Percentiles rank a stretch among this genome's conserved stretches.
These are phyloP conservation scores for Hemileccinum rubropunctum DNA, from an alignment of 768 basidiomycete species.

Conservation along the genomic window DNA sequence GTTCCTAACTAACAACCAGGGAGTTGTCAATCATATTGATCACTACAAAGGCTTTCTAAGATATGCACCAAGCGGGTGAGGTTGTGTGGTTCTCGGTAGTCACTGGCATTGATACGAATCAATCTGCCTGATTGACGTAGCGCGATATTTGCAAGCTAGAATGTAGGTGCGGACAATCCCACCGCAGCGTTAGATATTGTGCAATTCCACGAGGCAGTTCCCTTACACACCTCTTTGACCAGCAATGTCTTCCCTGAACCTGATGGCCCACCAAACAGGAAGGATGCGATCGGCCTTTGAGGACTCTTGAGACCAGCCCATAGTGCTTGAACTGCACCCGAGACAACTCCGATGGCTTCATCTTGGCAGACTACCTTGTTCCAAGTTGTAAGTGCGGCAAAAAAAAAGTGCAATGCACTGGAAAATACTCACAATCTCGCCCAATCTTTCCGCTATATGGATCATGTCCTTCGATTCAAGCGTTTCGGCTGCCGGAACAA, in stretches of 20 bases:
- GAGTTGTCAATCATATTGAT: too few relatives aligned
- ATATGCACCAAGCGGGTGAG: slow-evolving; percentile 34
- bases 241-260: slow-evolving; percentile 42
- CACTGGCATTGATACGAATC: slow-evolving; percentile 44
- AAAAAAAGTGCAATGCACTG: too few relatives aligned
- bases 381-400: not conserved
- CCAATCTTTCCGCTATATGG: too few relatives aligned
- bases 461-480: too few relatives aligned
- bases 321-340: slow-evolving; percentile 45
- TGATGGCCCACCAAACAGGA: slow-evolving; percentile 41
- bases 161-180: not conserved
- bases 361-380: slow-evolving; percentile 31
- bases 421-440: too few relatives aligned
- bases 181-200: not conserved
- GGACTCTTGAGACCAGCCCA: slow-evolving; percentile 44
- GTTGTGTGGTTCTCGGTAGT: slow-evolving; percentile 42
- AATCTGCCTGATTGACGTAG: slow-evolving; percentile 41
- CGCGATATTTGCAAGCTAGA: slow-evolving; percentile 39
- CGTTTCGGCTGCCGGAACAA: not conserved
- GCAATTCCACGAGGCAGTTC: too few relatives aligned
- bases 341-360: slow-evolving; percentile 42
- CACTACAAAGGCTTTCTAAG: too few relatives aligned
- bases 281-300: slow-evolving; percentile 42
- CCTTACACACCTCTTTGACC: slow-evolving; percentile 30
- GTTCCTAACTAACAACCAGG: slow-evolving; percentile 23